Evolutionary conservation across 73 alveolate genomes (phyloP), one percentile per base, ranked within the genome.

Genomic region (Paraurostyla sp.): DNA sequence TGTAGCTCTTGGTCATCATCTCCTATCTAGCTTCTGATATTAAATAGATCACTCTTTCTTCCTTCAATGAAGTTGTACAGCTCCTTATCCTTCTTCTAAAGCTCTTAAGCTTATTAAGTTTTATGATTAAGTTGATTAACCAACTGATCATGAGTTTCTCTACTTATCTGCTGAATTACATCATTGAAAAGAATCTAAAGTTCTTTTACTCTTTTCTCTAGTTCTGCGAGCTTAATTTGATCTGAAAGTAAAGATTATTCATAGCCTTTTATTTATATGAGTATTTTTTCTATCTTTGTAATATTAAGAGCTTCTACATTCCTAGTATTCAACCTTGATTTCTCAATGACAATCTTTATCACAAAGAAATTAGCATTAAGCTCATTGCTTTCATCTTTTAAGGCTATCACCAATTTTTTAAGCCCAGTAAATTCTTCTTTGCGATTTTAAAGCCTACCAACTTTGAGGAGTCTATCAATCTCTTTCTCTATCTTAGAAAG

Each of bases 21-120:
- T 11, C 29, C 42, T 2, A 73, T 65, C 23, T 43, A 25, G n/a
- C 48, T 48, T 4, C 71, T 33, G 0, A 73, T 73, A 46, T 36
- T 43, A n/a, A 40, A 45, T 1, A 73, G 33, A 29, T 73, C 86
- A 49, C 65, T 73, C 50, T 73, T 73, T 73, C 86, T 73, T 16
- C 52, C 52, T 46, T 73, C 86, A 48, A 49, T 48, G 20, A 48
- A 20, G 46, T 48, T 42, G 6, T 2, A 25, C 6, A 73, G 71
- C 27, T 73, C 49, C 38, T 16, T 43, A n/a, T 48, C 71, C 35
- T 46, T 73, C 56, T 73, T 40, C 29, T 43, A 45, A 25, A 73
- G 4, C 30, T 73, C 86, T 23, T 65, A 25, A 22, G 82, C 82
- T 40, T 38, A 38, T 65, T 40, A 38, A 3, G 11, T 1, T 22